phyloP scores from a whole-genome alignment of 495 filamentous ascomycete genomes.

The Aspergillus ostianus region DNA sequence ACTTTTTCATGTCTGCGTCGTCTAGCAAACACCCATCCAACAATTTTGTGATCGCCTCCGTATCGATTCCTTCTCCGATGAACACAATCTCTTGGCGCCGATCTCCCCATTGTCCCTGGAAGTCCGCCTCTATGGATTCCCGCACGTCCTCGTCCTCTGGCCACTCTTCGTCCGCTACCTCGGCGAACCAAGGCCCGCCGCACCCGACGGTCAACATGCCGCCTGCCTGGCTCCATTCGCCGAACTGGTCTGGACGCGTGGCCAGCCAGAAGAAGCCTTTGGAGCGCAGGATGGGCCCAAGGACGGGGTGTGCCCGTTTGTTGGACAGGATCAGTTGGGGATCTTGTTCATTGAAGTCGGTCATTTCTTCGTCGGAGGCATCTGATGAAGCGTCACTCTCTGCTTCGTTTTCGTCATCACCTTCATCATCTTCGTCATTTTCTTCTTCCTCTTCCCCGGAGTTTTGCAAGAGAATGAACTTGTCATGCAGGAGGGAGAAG shows the following conservation, averaged over 20 bases:
- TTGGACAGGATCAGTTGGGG: conserved; percentile 40
- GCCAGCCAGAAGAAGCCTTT: conserved; percentile 51
- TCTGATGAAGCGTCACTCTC: conserved; percentile 26
- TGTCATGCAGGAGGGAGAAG: conserved; percentile 50
- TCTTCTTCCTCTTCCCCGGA: conserved; percentile 38
- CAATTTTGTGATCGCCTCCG: conserved; percentile 33
- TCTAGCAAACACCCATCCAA: conserved; percentile 52
- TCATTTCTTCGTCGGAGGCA: conserved; percentile 20
- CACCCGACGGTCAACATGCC: conserved; percentile 56
- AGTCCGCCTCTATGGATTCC: conserved; percentile 43
- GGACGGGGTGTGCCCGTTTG: conserved; percentile 41
- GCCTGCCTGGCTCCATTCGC: conserved; percentile 61
- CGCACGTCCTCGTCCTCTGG: conserved; percentile 43
- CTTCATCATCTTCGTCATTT: conserved; percentile 31
- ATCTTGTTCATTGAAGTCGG: conserved; percentile 38
- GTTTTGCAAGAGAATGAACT: conserved; percentile 53
- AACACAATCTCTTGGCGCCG: conserved; percentile 60
- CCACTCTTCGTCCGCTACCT: conserved; percentile 45
- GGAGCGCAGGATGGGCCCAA: conserved; percentile 43
- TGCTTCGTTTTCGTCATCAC: conserved; percentile 38
- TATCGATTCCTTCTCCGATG: conserved; percentile 54
- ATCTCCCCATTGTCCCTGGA: conserved; percentile 55
- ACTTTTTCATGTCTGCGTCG: conserved; percentile 47
- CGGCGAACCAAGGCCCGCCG: conserved; percentile 54
- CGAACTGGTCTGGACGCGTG: conserved; percentile 44